Evolutionary conservation across 352 stramenopile species (phyloP), one percentile per base, ranked within the genome.

Genomic region (Globisporangium nunn): DNA sequence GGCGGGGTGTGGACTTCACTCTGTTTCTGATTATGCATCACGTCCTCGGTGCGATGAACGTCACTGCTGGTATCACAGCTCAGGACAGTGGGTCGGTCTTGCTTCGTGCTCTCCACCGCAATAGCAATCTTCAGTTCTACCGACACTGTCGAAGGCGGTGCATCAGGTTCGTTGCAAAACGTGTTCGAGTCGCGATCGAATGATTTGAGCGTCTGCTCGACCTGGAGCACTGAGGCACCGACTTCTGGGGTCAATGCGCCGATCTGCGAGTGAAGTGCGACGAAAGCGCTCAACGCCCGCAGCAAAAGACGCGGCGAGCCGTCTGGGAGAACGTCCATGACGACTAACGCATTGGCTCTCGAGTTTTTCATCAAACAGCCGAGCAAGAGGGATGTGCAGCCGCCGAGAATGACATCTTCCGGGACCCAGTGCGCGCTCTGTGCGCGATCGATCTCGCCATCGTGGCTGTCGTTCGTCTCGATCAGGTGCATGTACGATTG

Each of bases 321-420:
- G 33, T 75, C 68, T 0, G 83, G 83, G 5, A 93, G 51, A 4
- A 50, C 55, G 0, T 50, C 56, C 14, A 91, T 54, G 47, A 91
- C 69, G 3, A 35, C 44, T 18, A 53, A 41, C 33, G 64, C 66
- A 50, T 85, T 84, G 10, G 33, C 50, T 0, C 56, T 47, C 2
- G 76, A 86, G 10, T 67, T 56, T 33, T 77, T 77, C 74, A 91
- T 88, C 56, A 93, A 49, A 54, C 78, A 91, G 17, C 83, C 83
- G 0, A 93, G 67, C 40, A 93, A 44, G 17, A 93, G 59, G 3
- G 81, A 87, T 1, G 58, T 68, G 31, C 77, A 90, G 0, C 83
- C 83, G 49, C 79, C 72, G 10, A 93, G 71, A 54, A 93, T 75
- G 18, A 91, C 72, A 47, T 91, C 81, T 56, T 93, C 81, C 5